phyloP scores from a whole-genome alignment of 768 basidiomycete genomes.

The Galerina sulciceps region DNA sequence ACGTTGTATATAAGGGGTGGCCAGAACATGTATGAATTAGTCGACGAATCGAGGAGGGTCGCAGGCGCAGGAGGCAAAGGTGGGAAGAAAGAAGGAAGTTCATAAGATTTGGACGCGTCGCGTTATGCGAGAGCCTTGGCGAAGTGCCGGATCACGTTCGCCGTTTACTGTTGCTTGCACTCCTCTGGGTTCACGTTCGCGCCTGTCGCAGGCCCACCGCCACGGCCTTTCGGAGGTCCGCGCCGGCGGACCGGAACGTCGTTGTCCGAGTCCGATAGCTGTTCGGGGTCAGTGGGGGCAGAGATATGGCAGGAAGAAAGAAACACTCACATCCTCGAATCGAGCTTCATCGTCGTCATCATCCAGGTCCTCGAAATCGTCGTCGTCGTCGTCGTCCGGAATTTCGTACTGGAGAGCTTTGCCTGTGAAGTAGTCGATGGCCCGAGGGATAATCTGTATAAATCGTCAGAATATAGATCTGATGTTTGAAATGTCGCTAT shows the following conservation, averaged over 20 bases:
- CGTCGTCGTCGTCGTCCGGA: constrained; percentile 60
- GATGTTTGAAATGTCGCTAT: constrained; percentile 15
- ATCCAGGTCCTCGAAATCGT: constrained; percentile 62
- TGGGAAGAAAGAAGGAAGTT: not conserved
- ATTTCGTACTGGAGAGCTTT: constrained; percentile 88
- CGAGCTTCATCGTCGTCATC: constrained; percentile 63
- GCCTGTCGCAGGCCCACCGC: constrained; percentile 34
- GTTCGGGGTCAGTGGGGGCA: constrained; percentile 10
- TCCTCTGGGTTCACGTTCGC: constrained; percentile 76
- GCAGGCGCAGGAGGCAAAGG: no score
- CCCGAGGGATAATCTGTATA: constrained; percentile 86
- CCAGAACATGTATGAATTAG: not conserved
- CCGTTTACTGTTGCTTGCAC: constrained; percentile 84
- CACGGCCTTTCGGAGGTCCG: constrained; percentile 58
- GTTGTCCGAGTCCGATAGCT: constrained; percentile 76
- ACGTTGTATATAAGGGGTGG: not conserved
- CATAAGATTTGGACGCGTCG: not conserved
- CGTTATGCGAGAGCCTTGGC: not conserved
- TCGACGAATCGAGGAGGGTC: not conserved
- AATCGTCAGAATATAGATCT: not conserved
- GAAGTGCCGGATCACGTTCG: not conserved
- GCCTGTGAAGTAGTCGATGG: constrained; percentile 97
- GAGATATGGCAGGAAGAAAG: constrained; percentile 3
- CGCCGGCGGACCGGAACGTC: constrained; percentile 65
- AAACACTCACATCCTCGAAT: constrained; percentile 48